Evolutionary conservation across 495 filamentous ascomycete species (phyloP).

Genomic region (Pyronema omphalodes): DNA sequence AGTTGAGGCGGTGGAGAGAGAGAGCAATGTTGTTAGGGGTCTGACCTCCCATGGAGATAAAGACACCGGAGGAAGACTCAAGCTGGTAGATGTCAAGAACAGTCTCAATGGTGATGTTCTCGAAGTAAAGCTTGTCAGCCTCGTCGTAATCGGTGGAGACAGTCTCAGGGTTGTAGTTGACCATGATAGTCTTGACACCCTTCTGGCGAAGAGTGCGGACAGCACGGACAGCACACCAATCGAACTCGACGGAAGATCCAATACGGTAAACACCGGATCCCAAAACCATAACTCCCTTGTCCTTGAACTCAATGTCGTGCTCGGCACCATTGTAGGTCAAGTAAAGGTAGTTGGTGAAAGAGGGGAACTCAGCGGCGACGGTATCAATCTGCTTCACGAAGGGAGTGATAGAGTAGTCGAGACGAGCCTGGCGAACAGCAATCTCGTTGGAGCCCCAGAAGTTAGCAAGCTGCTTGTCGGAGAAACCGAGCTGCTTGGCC

Average conservation of each 20-base stretch:
- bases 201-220: conserved; percentile 80
- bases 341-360: conserved; percentile 91
- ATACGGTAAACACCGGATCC: conserved; percentile 97
- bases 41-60: conserved; percentile 95
- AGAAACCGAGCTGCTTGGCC: conserved; percentile 88
- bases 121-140: conserved; percentile 87
- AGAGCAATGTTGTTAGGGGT: conserved; percentile 97
- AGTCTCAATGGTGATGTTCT: conserved; percentile 91
- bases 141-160: conserved; percentile 94
- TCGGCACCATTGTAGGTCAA: conserved; percentile 85
- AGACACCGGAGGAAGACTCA: conserved; percentile 72
- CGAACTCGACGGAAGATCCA: conserved; percentile 93
- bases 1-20: conserved; percentile 68
- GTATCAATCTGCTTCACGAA: conserved; percentile 97
- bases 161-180: conserved; percentile 93
- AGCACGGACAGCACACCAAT: conserved; percentile 96
- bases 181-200: conserved; percentile 93
- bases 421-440: conserved; percentile 59
- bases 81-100: conserved; percentile 89
- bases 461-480: conserved; percentile 78
- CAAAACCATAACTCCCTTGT: conserved; percentile 86
- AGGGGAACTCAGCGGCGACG: conserved; percentile 90
- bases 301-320: conserved; percentile 67
- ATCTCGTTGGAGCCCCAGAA: conserved; percentile 89
- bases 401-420: conserved; percentile 70